These are phyloP conservation scores for Iodosphaeria phyllophila DNA, from an alignment of 2,329 filamentous ascomycete genomes.

Conservation along the genomic window DNA sequence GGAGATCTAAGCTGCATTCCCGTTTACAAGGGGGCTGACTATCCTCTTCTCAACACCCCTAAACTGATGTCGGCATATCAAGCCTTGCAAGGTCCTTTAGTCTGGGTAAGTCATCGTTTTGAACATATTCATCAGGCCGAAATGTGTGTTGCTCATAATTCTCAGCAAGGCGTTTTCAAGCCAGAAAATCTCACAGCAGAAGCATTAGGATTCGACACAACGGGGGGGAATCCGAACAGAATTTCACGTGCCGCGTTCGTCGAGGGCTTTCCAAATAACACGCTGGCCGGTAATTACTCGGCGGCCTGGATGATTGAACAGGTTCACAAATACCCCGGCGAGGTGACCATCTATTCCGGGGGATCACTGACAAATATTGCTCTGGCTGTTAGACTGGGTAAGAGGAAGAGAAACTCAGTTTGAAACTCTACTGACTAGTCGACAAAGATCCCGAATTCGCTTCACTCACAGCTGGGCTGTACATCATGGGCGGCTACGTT, in stretches of 20 bases:
- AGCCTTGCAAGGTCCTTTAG: constrained; percentile 20
- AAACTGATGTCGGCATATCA: constrained; percentile 24
- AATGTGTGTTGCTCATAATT: constrained; percentile 3
- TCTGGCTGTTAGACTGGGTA: constrained; percentile 23
- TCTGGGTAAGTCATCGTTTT: constrained; percentile 25
- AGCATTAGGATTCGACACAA: constrained; percentile 22
- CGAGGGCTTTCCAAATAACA: constrained; percentile 26
- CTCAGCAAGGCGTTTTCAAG: constrained; percentile 21
- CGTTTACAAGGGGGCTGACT: constrained; percentile 24
- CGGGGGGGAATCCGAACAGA: constrained; percentile 21
- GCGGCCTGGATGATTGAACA: constrained; percentile 26
- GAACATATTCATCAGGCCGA: constrained; percentile 19
- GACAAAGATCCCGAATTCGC: constrained; percentile 27
- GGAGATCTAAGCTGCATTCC: too few species aligned
- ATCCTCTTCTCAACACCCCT: constrained; percentile 25
- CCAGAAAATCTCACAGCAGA: constrained; percentile 21
- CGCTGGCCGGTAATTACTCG: constrained; percentile 17
- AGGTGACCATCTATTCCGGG: constrained; percentile 27
- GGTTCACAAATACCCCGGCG: constrained; percentile 27
- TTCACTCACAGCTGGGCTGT: constrained; percentile 22
- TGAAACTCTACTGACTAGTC: too few species aligned
- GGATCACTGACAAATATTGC: constrained; percentile 29
- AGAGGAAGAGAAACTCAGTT: too few species aligned
- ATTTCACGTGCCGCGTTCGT: constrained; percentile 20
- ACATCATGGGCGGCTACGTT: constrained; percentile 31